Conservation (phyloP, 129 eudicot species). For the Oenanthe sinensis region DNA sequence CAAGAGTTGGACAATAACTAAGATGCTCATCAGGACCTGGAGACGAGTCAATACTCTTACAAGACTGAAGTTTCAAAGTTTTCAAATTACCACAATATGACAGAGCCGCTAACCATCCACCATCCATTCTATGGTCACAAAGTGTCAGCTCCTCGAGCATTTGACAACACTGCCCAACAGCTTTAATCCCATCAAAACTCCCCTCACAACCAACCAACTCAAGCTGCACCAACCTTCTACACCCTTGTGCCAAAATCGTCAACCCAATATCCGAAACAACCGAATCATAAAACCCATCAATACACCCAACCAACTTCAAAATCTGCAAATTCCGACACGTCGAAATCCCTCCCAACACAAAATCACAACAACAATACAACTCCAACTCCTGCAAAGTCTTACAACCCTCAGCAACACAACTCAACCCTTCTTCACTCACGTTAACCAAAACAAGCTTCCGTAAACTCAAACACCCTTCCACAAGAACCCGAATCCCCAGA, state of each 20-base stretch:
- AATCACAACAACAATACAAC: constrained; percentile 51
- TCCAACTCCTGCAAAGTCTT: constrained; percentile 75
- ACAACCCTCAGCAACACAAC: constrained; percentile 50
- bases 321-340: constrained; percentile 69
- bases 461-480: constrained; percentile 63
- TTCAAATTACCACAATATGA: constrained; percentile 75
- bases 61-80: constrained; percentile 70
- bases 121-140: constrained; percentile 70
- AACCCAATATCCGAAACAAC: constrained; percentile 82
- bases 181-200: constrained; percentile 92
- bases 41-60: constrained; percentile 52
- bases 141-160: constrained; percentile 87
- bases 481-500: constrained; percentile 51
- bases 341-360: constrained; percentile 42
- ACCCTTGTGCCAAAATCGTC: constrained; percentile 90
- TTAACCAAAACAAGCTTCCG: constrained; percentile 46
- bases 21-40: constrained; percentile 90
- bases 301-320: constrained; percentile 52
- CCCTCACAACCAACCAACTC: constrained; percentile 98
- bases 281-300: constrained; percentile 66
- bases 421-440: constrained; percentile 50
- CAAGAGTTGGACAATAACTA: constrained; percentile 71
- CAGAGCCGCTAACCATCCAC: constrained; percentile 91
- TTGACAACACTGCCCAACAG: constrained; percentile 90
- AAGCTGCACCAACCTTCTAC: constrained; percentile 70